Evolutionary conservation across 1,284 basidiomycete genomes (phyloP), one percentile per base, ranked within the genome.

Genomic region (Papiliotrema terrestris): DNA sequence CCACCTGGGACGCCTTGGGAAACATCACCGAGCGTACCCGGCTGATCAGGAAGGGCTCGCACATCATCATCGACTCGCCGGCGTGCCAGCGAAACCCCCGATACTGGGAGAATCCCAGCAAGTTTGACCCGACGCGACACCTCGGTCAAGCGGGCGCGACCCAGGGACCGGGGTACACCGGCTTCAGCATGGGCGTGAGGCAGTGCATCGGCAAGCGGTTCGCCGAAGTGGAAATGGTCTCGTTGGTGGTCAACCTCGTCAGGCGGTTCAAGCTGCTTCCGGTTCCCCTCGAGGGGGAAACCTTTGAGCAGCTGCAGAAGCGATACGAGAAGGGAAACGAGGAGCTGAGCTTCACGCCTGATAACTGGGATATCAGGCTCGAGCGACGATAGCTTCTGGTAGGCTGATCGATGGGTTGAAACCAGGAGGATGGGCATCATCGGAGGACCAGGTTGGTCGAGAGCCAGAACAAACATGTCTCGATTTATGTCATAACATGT

Each of bases 141-240:
- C 66, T 83, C 11, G 52, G 44, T 20, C 41, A 49, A 14, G 15
- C 32, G 15, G 58, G 45, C 3, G 43, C 25, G 42, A 29, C 41
- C 26, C 76, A 77, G 43, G 54, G 53, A 8, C 37, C 46, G 20
- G 42, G 52, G 5, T 65, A 84, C 60, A 44, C 82, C 13, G 80
- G 82, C 1, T 85, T 84, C 65, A 81, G 80, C 46, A 72, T 72
- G 41, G 83, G 83, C 38, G 70, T 76, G 8, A 76, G 83, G 13
- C 80, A 78, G 13, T 84, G 83, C 67, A 71, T 84, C 38, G 83
- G 83, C 36, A 78, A 80, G 61, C 78, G 79, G 77, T 83, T 69
- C 53, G 78, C 66, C 14, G 58, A 59, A 42, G 57, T 64, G 26
- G 81, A 82, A 59, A 78, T 74, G n/a, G 73, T 82, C 41, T 80